These are phyloP conservation scores for Cenchrus americanus DNA, from an alignment of 176 grass and related monocot genomes.

Conservation along the genomic window DNA sequence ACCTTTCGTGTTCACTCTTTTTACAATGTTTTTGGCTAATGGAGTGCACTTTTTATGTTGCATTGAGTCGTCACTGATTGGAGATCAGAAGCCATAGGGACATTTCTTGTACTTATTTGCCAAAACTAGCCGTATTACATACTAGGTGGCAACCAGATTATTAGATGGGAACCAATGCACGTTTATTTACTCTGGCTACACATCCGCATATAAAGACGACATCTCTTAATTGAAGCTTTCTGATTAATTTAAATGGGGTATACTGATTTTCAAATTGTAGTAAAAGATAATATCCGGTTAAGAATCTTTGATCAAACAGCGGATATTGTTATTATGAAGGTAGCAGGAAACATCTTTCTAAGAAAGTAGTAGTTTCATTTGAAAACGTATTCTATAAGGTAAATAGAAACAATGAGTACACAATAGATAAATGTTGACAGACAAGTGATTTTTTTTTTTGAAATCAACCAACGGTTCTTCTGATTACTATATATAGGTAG, in stretches of 20 bases:
- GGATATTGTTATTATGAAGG: not conserved
- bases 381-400: not conserved
- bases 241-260: no score
- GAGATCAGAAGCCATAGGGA: not conserved
- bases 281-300: no score
- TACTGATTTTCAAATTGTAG: not conserved
- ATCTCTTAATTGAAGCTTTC: not conserved
- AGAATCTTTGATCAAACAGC: not conserved
- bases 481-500: not conserved
- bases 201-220: not conserved
- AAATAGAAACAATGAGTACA: not conserved
- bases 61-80: not conserved
- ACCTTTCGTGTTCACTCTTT: slow-evolving; percentile 8
- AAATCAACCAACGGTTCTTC: not conserved
- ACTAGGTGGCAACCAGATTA: not conserved
- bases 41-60: not conserved
- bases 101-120: not conserved
- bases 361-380: not conserved
- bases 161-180: not conserved
- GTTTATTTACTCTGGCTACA: not conserved
- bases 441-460: not conserved
- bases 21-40: not conserved
- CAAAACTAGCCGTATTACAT: not conserved
- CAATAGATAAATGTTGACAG: not conserved
- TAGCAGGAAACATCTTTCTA: not conserved